A percentile compares a stretch with the other conserved stretches of the same genome.
Conservation (phyloP, 164 flowering plant species). For the Vitis riparia region DNA sequence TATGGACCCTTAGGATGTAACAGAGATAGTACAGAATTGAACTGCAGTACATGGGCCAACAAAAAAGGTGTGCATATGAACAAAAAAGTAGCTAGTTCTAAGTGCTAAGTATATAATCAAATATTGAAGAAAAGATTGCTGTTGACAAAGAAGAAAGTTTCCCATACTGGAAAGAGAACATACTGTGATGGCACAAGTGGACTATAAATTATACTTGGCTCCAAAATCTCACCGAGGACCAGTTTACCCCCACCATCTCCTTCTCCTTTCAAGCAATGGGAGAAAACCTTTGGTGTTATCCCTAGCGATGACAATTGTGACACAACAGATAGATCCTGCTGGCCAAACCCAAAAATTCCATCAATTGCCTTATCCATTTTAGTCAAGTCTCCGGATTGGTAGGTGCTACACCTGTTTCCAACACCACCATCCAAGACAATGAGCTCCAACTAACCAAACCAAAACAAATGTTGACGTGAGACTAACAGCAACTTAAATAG, state of each 20-base stretch:
- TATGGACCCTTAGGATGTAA: no score
- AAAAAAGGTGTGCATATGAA: no score
- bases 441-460: background rate
- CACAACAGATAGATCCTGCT: conserved; percentile 53
- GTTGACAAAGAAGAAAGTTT: background rate
- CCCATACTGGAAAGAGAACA: conserved; percentile 14
- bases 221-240: conserved; percentile 79
- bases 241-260: conserved; percentile 71
- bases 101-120: no score
- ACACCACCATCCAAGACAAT: conserved; percentile 5
- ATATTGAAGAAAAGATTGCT: background rate
- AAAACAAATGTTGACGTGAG: background rate
- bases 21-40: no score
- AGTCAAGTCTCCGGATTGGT: conserved; percentile 64
- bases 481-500: background rate
- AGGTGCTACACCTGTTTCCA: conserved; percentile 57
- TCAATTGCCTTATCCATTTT: conserved; percentile 62
- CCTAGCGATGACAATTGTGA: conserved; percentile 65
- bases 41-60: no score
- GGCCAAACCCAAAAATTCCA: conserved; percentile 77
- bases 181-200: conserved; percentile 69
- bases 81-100: no score
- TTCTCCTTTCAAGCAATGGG: conserved; percentile 73
- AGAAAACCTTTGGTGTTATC: conserved; percentile 62
- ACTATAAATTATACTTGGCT: conserved; percentile 64